phyloP scores from a whole-genome alignment of 2,329 filamentous ascomycete genomes.

The Incumbomyces delicatus region DNA sequence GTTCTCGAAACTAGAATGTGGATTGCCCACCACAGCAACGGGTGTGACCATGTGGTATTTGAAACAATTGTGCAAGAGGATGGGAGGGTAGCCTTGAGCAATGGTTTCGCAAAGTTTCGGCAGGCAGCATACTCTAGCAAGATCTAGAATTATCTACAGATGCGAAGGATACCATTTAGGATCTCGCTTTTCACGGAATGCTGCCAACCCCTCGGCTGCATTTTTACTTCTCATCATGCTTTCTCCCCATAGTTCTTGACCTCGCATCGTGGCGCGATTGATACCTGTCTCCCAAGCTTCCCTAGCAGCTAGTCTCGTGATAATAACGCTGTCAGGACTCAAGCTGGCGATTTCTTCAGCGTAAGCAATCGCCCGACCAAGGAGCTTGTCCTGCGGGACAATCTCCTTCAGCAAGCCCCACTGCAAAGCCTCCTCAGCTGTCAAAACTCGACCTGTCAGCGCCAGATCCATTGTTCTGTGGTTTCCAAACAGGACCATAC shows the following conservation, averaged over 20 bases:
- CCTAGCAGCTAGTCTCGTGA: constrained; percentile 58
- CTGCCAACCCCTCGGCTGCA: constrained; percentile 61
- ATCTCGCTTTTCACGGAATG: constrained; percentile 66
- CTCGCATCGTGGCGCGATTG: constrained; percentile 48
- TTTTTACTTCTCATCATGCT: constrained; percentile 44
- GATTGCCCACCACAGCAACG: constrained; percentile 39
- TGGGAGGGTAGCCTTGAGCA: constrained; percentile 26
- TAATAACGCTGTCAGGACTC: constrained; percentile 65
- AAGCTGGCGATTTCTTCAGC: constrained; percentile 53
- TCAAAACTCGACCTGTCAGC: constrained; percentile 51
- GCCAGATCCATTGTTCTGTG: constrained; percentile 63
- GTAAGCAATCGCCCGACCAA: constrained; percentile 43
- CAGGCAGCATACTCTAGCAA: no score
- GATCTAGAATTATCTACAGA: no score
- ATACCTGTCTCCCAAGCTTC: constrained; percentile 64
- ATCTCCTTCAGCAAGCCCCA: constrained; percentile 57
- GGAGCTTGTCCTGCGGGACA: constrained; percentile 1
- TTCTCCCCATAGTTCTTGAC: constrained; percentile 7
- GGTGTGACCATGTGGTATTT: constrained; percentile 61
- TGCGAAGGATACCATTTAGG: constrained; percentile 45
- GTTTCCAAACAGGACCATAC: constrained; percentile 54
- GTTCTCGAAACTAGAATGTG: constrained; percentile 62
- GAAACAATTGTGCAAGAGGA: constrained; percentile 17
- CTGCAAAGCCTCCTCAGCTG: constrained; percentile 46
- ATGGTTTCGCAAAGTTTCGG: no score